Conservation (phyloP, 148 eudicot genomes). For the Gaultheria prostrata region DNA sequence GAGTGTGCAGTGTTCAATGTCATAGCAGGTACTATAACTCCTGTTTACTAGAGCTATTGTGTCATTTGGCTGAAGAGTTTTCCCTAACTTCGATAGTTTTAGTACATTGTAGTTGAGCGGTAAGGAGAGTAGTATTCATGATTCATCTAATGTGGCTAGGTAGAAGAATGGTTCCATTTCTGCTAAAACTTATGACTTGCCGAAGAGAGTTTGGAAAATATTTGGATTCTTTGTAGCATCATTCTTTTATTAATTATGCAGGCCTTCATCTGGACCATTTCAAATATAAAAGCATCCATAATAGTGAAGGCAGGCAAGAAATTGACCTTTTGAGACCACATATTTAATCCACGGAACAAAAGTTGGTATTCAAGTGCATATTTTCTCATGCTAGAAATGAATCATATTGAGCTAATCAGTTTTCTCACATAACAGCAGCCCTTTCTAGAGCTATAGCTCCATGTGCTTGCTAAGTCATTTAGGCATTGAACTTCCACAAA, state of each 20-base stretch:
- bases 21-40: constrained; percentile 70
- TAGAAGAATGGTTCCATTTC: background rate
- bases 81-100: background rate
- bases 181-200: background rate
- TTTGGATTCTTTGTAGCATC: background rate
- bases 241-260: background rate
- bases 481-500: no score
- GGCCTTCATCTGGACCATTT: background rate
- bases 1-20: constrained; percentile 94
- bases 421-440: no score
- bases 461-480: no score
- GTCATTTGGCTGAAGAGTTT: constrained; percentile 12
- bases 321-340: background rate
- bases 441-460: no score
- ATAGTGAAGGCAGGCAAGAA: background rate
- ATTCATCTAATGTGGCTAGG: background rate
- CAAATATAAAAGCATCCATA: background rate
- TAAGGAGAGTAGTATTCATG: background rate
- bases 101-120: background rate
- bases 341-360: background rate
- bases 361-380: background rate
- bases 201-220: background rate
- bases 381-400: no score
- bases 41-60: background rate
- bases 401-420: no score